Base-by-base conservation (phyloP, 2,329 filamentous ascomycete genomes). In the Scolecobasidium constrictum region DNA sequence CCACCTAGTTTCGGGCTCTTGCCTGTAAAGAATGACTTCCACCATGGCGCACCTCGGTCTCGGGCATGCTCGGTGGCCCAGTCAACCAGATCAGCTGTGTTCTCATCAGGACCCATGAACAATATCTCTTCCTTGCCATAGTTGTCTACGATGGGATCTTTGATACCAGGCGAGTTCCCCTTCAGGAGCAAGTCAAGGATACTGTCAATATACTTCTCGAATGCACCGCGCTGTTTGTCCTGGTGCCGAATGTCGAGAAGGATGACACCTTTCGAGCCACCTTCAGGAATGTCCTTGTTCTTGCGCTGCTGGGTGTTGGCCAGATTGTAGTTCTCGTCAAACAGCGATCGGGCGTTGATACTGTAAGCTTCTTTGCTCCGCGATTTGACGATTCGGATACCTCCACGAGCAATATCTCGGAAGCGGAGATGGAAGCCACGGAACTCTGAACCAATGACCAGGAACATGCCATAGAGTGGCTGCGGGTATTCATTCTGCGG, bases 1-100 rank as follows among this genome's bases (percentile, higher is more conserved):
- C 92, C 92, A 49, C 92, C 92, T 12, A 98, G 75, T 64, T 84
- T 92, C 42, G 87, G 92, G 53, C 86, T 94, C 74, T 98, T 98
- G 57, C 92, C 92, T 2, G 92, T 98, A 73, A 98, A 98, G 77
- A 98, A 98, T 0, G 92, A 98, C 73, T 98, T 98, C 92, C 92
- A 98, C 86, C 90, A 98, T 20, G 87, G 86, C 4, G 92, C 92
- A 36, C 87, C 87, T 53, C 92, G 81, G 48, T 70, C 69, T 41
- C 86, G 78, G 47, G 92, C 92, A 62, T 98, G 92, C 63, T 92
- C 82, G 2, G 92, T 98, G n/a, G 92, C 92, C 92, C 92, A 98
- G 65, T 98, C 81, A 40, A 98, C 92, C 23, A 98, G 74, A 56
- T 94, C 86, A 17, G 92, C 92, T 1, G 92, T 98, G 68, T 98